A percentile compares a stretch with the other conserved stretches of the same genome.
Conservation (phyloP, 371 early-diverging fungal species). For the Lichtheimia ramosa region DNA sequence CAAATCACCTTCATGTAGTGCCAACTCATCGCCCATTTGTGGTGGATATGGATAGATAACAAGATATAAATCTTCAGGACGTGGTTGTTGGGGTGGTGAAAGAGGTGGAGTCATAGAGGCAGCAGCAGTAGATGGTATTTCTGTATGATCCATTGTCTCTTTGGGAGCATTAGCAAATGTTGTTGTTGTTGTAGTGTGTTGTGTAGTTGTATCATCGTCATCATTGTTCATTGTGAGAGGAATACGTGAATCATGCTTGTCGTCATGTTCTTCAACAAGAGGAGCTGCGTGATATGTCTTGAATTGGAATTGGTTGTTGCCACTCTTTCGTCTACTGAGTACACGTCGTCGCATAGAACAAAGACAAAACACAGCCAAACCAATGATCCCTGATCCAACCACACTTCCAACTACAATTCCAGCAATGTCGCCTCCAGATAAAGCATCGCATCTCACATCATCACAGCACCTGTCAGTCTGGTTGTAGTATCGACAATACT, state of each 20-base stretch:
- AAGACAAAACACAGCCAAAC: conserved; percentile 19
- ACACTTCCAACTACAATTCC: conserved; percentile 18
- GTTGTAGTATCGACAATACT: conserved; percentile 26
- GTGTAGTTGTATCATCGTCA: background rate
- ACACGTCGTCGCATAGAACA: conserved; percentile 23
- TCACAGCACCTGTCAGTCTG: conserved; percentile 34
- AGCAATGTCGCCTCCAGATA: conserved; percentile 13
- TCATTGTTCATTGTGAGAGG: background rate
- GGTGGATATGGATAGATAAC: conserved; percentile 64
- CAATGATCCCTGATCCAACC: conserved; percentile 6
- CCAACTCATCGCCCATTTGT: conserved; percentile 69
- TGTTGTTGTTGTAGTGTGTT: background rate
- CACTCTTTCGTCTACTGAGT: background rate
- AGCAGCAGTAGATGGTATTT: background rate
- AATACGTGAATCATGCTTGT: background rate
- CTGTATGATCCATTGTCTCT: conserved; percentile 1
- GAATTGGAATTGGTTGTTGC: conserved; percentile 20
- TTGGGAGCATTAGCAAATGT: background rate
- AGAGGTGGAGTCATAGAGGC: background rate
- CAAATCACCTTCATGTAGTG: conserved; percentile 64
- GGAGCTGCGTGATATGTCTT: conserved; percentile 19
- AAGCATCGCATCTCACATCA: background rate
- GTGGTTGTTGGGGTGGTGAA: conserved; percentile 8
- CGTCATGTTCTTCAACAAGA: background rate
- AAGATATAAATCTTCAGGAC: conserved; percentile 40